Evolutionary conservation across 2,329 filamentous ascomycete genomes (phyloP).

Genomic region (Aciculosporium take): DNA sequence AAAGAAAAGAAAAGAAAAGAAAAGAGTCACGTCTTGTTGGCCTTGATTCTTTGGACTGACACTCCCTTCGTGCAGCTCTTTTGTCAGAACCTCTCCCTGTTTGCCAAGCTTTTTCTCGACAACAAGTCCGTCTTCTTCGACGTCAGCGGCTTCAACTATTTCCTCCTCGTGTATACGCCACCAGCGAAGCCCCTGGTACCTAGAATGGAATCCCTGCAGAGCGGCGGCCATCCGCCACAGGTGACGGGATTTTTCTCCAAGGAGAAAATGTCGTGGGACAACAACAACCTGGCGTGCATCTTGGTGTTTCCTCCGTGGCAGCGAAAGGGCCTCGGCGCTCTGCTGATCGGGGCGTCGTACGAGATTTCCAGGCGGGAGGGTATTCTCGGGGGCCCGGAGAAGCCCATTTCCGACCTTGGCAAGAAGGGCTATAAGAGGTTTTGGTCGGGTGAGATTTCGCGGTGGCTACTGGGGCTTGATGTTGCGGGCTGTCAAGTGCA

Average conservation of each 20-base stretch:
- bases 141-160: conserved; percentile 87
- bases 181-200: conserved; percentile 11
- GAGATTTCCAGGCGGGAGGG: conserved; percentile 76
- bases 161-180: conserved; percentile 66
- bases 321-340: conserved; percentile 69
- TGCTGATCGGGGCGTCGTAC: conserved; percentile 89
- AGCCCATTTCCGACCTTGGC: conserved; percentile 78
- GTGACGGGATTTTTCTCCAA: conserved; percentile 97
- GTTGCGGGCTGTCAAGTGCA: conserved; percentile 14
- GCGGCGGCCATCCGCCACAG: conserved; percentile 16
- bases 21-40: too few species aligned
- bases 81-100: conserved; percentile 88
- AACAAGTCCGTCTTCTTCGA: conserved; percentile 99
- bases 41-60: not conserved
- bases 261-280: conserved; percentile 97
- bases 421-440: conserved; percentile 69
- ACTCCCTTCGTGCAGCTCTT: conserved; percentile 44
- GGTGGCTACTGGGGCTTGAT: conserved; percentile 42
- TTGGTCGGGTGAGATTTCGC: conserved; percentile 72
- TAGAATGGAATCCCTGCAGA: conserved; percentile 4
- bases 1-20: too few species aligned
- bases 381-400: conserved; percentile 81
- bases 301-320: conserved; percentile 94
- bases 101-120: conserved; percentile 93
- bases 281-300: conserved; percentile 95